phyloP scores from a whole-genome alignment of 371 early-diverging fungal genomes.

The Furculomyces boomerangus region DNA sequence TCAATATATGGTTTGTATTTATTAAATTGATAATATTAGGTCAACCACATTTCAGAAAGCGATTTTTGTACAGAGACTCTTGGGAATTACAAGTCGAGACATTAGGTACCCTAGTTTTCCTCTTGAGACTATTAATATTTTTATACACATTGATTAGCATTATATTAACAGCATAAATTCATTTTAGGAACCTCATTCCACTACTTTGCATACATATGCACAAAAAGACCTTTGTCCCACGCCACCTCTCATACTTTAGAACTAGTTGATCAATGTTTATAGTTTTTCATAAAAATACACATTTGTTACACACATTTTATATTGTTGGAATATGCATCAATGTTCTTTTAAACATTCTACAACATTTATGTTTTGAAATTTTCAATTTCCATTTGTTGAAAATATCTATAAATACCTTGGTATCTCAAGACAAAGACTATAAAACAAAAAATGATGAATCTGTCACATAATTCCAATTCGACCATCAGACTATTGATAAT shows the following conservation, averaged over 20 bases:
- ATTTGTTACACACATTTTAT: not conserved
- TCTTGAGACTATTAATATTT: not conserved
- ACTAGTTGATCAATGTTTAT: no score
- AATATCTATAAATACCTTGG: no score
- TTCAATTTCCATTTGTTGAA: no score
- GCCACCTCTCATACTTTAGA: not conserved
- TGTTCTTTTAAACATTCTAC: not conserved
- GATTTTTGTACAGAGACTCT: constrained; percentile 45
- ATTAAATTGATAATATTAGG: not conserved
- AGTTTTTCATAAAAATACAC: not conserved
- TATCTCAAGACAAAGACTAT: no score
- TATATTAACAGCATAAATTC: not conserved
- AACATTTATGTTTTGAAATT: no score
- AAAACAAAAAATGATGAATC: no score
- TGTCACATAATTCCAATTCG: no score
- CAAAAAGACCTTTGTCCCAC: constrained; percentile 6
- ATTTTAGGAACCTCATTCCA: constrained; percentile 35
- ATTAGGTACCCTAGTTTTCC: constrained; percentile 26
- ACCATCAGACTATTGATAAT: no score
- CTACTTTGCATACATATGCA: constrained; percentile 42
- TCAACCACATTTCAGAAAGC: constrained; percentile 73
- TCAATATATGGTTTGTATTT: not conserved
- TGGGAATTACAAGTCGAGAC: constrained; percentile 45
- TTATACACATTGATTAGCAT: no score
- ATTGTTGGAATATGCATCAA: not conserved